Evolutionary conservation across 164 flowering plant species (phyloP).

Genomic region (Euptelea pleiosperma): DNA sequence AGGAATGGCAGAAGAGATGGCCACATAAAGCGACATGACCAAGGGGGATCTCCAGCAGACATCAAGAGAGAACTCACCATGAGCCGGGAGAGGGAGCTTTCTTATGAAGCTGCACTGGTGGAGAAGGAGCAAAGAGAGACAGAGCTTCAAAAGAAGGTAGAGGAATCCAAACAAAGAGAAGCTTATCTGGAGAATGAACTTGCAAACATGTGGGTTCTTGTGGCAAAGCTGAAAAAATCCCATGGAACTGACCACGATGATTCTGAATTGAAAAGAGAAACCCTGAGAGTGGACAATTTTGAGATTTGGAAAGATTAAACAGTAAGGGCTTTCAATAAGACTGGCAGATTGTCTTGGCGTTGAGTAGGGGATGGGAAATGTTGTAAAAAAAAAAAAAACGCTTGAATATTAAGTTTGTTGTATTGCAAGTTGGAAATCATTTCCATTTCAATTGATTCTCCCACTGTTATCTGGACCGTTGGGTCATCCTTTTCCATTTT

Average conservation of each 20-base stretch:
- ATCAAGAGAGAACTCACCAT: constrained; percentile 67
- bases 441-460: too few relatives aligned
- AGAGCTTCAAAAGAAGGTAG: constrained; percentile 72
- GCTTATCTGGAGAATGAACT: constrained; percentile 95
- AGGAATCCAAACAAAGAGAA: constrained; percentile 95
- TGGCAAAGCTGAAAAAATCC: constrained; percentile 80
- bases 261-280: constrained; percentile 31
- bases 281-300: constrained; percentile 24
- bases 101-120: constrained; percentile 65
- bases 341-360: background rate
- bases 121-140: constrained; percentile 77
- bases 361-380: background rate
- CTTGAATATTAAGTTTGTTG: too few relatives aligned
- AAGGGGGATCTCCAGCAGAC: constrained; percentile 43
- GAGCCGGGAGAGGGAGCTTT: constrained; percentile 72
- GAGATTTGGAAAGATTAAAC: constrained; percentile 30
- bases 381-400: too few relatives aligned
- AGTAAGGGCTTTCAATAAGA: constrained; percentile 16
- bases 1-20: constrained; percentile 61
- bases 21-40: constrained; percentile 48
- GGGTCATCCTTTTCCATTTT: too few relatives aligned
- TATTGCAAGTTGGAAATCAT: too few relatives aligned
- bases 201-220: constrained; percentile 99
- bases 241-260: constrained; percentile 42
- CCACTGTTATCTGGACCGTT: too few relatives aligned